These are phyloP conservation scores for Hypoxylon sp. DNA, from an alignment of 2,329 filamentous ascomycete genomes.

Conservation along the genomic window DNA sequence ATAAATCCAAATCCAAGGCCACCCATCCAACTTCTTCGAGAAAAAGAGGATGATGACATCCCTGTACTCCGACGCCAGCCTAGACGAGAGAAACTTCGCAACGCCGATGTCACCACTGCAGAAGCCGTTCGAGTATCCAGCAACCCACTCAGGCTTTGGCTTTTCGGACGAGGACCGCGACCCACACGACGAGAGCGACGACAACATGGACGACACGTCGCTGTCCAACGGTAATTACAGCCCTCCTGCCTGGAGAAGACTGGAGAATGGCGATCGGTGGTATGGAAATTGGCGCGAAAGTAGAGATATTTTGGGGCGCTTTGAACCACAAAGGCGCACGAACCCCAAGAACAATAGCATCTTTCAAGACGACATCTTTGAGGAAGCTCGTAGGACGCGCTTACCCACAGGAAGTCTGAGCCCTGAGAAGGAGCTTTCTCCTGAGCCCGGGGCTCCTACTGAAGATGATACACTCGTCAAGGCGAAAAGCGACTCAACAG, in stretches of 20 bases:
- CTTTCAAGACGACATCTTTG: conserved; percentile 58
- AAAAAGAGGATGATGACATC: conserved; percentile 46
- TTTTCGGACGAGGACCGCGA: conserved; percentile 57
- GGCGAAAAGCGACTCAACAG: conserved; percentile 52
- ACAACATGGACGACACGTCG: conserved; percentile 59
- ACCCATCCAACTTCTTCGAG: conserved; percentile 6
- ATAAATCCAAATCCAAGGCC: conserved; percentile 25
- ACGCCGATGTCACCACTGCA: conserved; percentile 60
- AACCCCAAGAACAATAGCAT: conserved; percentile 42
- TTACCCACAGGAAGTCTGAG: conserved; percentile 70
- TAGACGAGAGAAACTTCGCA: conserved; percentile 66
- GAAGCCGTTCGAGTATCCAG: conserved; percentile 59
- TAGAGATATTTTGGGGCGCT: conserved; percentile 67
- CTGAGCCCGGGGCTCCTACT: conserved; percentile 58
- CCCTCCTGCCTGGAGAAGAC: conserved; percentile 72
- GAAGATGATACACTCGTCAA: conserved; percentile 59
- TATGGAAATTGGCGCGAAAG: conserved; percentile 73
- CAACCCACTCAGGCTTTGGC: conserved; percentile 61
- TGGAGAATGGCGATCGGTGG: conserved; percentile 71
- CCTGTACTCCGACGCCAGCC: conserved; percentile 63
- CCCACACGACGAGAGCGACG: conserved; percentile 58
- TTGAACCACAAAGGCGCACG: conserved; percentile 48
- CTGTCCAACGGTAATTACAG: conserved; percentile 70
- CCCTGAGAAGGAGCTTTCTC: conserved; percentile 68
- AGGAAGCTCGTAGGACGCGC: conserved; percentile 68